These are phyloP conservation scores for Suillus lakei DNA, from an alignment of 768 basidiomycete species.

Conservation along the genomic window DNA sequence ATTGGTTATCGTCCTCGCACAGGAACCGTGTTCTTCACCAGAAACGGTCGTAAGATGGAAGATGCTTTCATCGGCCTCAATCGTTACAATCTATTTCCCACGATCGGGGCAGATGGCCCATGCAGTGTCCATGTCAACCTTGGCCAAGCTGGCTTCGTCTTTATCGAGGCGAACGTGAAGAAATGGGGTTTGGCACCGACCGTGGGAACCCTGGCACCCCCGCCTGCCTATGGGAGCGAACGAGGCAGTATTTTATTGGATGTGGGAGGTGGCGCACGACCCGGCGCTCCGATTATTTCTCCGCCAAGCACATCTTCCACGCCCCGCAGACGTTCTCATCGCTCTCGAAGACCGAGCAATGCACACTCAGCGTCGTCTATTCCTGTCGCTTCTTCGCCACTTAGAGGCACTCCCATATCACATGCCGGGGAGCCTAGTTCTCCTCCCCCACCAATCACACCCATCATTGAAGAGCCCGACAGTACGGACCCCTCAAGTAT, in stretches of 20 bases:
- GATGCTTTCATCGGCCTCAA: constrained; percentile 93
- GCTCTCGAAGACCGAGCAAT: constrained; percentile 59
- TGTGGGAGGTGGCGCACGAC: constrained; percentile 56
- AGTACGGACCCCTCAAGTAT: constrained; percentile 55
- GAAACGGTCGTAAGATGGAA: constrained; percentile 96
- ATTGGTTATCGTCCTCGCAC: constrained; percentile 95
- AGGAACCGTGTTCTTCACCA: constrained; percentile 98
- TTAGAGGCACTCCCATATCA: constrained; percentile 56
- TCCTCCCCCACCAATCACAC: constrained; percentile 72
- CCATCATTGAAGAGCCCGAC: constrained; percentile 69
- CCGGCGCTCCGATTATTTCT: constrained; percentile 46
- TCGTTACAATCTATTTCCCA: constrained; percentile 94
- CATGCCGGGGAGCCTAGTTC: constrained; percentile 53
- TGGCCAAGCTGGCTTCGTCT: constrained; percentile 97
- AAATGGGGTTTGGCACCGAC: constrained; percentile 99
- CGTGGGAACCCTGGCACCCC: constrained; percentile 95
- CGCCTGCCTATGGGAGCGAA: constrained; percentile 97
- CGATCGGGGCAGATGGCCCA: constrained; percentile 94
- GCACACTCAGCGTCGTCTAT: constrained; percentile 35
- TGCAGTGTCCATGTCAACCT: constrained; percentile 97
- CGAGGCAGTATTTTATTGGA: constrained; percentile 95
- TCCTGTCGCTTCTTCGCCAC: constrained; percentile 65
- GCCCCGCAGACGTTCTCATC: constrained; percentile 56
- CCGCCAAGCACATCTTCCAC: constrained; percentile 47
- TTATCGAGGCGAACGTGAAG: constrained; percentile 99